These are phyloP conservation scores for Nemania diffusa DNA, from an alignment of 2,329 filamentous ascomycete genomes.

Conservation along the genomic window DNA sequence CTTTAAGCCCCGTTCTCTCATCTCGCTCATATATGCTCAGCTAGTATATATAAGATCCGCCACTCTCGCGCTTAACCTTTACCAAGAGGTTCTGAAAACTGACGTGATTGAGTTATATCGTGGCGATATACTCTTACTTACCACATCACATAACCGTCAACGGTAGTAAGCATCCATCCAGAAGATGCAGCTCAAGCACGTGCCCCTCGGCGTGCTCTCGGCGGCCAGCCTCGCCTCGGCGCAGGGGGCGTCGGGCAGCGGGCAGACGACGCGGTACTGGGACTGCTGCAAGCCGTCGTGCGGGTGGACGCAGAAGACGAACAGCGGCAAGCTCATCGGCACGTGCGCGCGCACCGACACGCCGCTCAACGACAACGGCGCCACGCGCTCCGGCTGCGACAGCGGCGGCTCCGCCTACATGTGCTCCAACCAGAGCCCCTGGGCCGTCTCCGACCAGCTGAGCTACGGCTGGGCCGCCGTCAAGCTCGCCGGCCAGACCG, in stretches of 20 bases:
- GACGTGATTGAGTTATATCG: conserved; percentile 20
- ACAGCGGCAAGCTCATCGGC: conserved; percentile 60
- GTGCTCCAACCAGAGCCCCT: conserved; percentile 71
- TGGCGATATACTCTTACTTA: background rate
- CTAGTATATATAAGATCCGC: too few species aligned
- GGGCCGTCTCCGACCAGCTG: conserved; percentile 66
- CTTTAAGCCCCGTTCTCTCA: conserved; percentile 1
- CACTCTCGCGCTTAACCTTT: background rate
- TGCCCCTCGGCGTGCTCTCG: conserved; percentile 34
- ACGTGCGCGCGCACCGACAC: conserved; percentile 67
- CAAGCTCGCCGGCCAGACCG: conserved; percentile 63
- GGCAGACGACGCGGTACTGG: conserved; percentile 60
- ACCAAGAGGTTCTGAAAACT: background rate
- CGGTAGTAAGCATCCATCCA: background rate
- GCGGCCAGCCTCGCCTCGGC: conserved; percentile 34
- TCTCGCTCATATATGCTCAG: background rate
- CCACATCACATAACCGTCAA: background rate
- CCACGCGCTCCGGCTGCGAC: conserved; percentile 62
- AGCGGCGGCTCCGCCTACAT: conserved; percentile 67
- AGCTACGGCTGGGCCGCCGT: conserved; percentile 74
- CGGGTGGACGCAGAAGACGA: conserved; percentile 67
- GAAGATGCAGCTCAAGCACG: conserved; percentile 41
- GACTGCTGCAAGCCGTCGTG: conserved; percentile 80
- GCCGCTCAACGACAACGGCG: conserved; percentile 60
- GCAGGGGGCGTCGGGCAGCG: conserved; percentile 45